phyloP scores from a whole-genome alignment of 2,329 filamentous ascomycete species.

The Ophiostoma quercus region DNA sequence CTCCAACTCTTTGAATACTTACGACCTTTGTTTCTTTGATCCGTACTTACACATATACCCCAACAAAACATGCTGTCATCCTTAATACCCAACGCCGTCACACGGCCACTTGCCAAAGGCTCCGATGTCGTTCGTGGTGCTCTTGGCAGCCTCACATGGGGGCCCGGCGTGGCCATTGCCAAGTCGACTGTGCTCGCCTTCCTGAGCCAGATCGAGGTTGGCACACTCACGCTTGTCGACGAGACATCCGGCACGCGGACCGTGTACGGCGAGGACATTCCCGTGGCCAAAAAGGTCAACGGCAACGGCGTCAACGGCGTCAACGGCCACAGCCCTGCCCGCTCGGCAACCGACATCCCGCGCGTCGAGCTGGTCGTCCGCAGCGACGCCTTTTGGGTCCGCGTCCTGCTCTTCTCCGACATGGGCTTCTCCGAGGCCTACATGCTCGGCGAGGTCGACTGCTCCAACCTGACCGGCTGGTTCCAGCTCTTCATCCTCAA shows the following conservation, averaged over 20 bases:
- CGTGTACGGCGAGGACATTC: conserved; percentile 43
- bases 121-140: conserved; percentile 40
- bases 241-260: conserved; percentile 40
- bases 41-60: neutral
- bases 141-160: conserved; percentile 45
- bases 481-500: conserved; percentile 71
- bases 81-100: conserved; percentile 30
- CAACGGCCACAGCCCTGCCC: conserved; percentile 1
- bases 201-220: conserved; percentile 44
- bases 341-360: neutral
- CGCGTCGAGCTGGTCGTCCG: conserved; percentile 50
- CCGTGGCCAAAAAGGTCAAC: conserved; percentile 16
- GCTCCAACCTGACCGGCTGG: conserved; percentile 60
- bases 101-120: conserved; percentile 38
- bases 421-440: conserved; percentile 70
- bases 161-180: conserved; percentile 43
- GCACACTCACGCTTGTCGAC: conserved; percentile 47
- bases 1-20: neutral
- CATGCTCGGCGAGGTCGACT: conserved; percentile 67
- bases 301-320: neutral
- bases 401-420: conserved; percentile 63
- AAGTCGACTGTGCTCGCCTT: conserved; percentile 43
- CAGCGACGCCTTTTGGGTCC: conserved; percentile 60
- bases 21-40: neutral
- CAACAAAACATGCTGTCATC: conserved; percentile 30